Percentiles rank a stretch among this genome's conserved stretches.
Evolutionary conservation across 1,284 basidiomycete genomes (phyloP).

Genomic region (Ustilago lituana): DNA sequence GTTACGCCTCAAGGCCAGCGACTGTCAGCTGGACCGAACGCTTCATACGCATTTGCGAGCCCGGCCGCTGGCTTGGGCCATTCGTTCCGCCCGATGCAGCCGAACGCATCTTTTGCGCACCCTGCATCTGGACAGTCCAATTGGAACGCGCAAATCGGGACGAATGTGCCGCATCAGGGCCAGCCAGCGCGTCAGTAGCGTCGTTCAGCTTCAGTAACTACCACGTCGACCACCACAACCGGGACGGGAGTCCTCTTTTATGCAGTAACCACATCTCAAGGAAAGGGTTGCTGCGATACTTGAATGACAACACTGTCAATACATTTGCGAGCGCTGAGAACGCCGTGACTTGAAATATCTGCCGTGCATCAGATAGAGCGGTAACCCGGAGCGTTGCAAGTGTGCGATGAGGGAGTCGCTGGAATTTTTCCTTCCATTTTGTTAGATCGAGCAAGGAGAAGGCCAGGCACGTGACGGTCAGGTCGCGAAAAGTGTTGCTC

Average conservation of each 20-base stretch:
- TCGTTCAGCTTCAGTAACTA: too few relatives aligned
- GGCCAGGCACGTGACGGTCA: constrained; percentile 26
- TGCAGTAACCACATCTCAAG: too few relatives aligned
- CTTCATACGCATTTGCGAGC: constrained; percentile 36
- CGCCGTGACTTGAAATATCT: too few relatives aligned
- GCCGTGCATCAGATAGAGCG: too few relatives aligned
- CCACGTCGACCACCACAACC: too few relatives aligned
- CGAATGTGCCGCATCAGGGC: constrained; percentile 2
- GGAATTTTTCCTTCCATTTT: background rate
- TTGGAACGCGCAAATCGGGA: too few relatives aligned
- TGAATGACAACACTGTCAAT: too few relatives aligned
- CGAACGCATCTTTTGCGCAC: constrained; percentile 4
- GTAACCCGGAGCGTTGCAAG: too few relatives aligned
- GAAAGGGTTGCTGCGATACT: too few relatives aligned
- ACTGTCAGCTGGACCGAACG: constrained; percentile 19
- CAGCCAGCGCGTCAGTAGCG: constrained; percentile 9
- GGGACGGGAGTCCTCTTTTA: background rate
- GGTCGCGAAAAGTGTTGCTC: constrained; percentile 43
- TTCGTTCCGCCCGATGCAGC: constrained; percentile 10
- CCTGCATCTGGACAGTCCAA: background rate
- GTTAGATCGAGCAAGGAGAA: too few relatives aligned
- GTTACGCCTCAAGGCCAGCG: constrained; percentile 32
- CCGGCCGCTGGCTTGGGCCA: constrained; percentile 16
- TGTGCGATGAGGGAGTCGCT: too few relatives aligned
- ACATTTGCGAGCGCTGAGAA: too few relatives aligned